Evolutionary conservation across 1,284 basidiomycete species (phyloP).

Genomic region (Neotropicomus parvogracilis): DNA sequence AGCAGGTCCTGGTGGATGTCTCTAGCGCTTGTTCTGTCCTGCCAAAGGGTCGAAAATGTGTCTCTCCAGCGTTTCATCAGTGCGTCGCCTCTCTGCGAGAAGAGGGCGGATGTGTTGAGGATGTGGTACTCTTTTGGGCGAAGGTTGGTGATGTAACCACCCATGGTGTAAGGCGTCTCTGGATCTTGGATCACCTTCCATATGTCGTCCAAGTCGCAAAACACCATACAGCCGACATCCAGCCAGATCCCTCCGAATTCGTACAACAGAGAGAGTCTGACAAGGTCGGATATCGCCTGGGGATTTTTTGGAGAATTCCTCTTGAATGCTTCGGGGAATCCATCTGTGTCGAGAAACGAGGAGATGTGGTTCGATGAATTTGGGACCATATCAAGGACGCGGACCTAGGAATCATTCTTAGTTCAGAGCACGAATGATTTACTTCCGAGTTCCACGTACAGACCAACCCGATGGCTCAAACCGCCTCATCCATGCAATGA

Average conservation of each 20-base stretch:
- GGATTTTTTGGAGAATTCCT: not conserved
- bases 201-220: conserved; percentile 8
- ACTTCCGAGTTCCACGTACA: not conserved
- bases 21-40: not conserved
- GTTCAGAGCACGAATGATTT: not conserved
- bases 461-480: conserved; percentile 10
- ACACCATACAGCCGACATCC: conserved; percentile 12
- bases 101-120: conserved; percentile 7
- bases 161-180: conserved; percentile 2
- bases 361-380: conserved; percentile 5
- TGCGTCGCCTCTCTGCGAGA: conserved; percentile 8
- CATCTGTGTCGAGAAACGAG: not conserved
- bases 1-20: conserved; percentile 5
- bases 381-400: conserved; percentile 6
- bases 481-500: conserved; percentile 10
- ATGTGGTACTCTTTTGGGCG: conserved; percentile 10
- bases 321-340: conserved; percentile 4
- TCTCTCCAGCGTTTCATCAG: conserved; percentile 9
- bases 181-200: conserved; percentile 9
- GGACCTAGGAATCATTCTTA: not conserved
- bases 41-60: conserved; percentile 6
- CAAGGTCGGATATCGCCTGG: conserved; percentile 7
- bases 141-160: conserved; percentile 9
- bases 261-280: conserved; percentile 7
- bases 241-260: conserved; percentile 11